phyloP scores from a whole-genome alignment of 768 basidiomycete genomes.

The Tricholomella constricta region DNA sequence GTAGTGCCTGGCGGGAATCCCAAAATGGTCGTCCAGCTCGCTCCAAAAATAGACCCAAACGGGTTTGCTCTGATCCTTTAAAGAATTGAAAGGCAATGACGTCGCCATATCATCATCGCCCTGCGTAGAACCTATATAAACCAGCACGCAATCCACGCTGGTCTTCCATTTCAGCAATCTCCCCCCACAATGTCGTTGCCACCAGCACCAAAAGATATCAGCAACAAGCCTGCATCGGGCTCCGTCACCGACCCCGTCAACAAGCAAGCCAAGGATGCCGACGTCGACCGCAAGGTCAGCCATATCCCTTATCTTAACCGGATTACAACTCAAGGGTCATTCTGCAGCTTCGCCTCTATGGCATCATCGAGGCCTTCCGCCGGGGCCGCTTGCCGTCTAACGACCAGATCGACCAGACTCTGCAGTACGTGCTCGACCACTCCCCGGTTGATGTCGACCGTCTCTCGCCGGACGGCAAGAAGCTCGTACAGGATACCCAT shows the following conservation, averaged over 20 bases:
- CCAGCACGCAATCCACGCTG: neutral
- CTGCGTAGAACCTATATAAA: slow-evolving; percentile 6
- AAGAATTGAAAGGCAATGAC: neutral
- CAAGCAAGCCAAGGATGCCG: slow-evolving; percentile 60
- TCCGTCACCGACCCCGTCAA: slow-evolving; percentile 71
- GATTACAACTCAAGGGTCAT: no score
- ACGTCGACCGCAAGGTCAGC: slow-evolving; percentile 75
- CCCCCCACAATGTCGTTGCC: slow-evolving; percentile 62
- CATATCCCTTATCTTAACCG: neutral
- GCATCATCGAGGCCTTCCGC: slow-evolving; percentile 79
- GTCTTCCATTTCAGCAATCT: neutral
- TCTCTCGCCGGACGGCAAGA: slow-evolving; percentile 76
- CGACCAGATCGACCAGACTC: slow-evolving; percentile 71
- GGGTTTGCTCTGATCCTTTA: no score
- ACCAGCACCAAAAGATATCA: slow-evolving; percentile 60
- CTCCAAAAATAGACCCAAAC: no score
- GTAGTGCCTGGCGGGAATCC: no score
- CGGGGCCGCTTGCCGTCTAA: slow-evolving; percentile 81
- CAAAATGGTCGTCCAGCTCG: no score
- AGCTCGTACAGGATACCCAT: slow-evolving; percentile 74
- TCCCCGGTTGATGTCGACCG: slow-evolving; percentile 61
- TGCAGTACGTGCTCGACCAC: slow-evolving; percentile 63
- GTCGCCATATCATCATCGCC: neutral
- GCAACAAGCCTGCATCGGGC: slow-evolving; percentile 52
- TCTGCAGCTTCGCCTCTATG: slow-evolving; percentile 74